Base-by-base conservation (phyloP, 352 stramenopile genomes). In the Pythium apleroticum region DNA sequence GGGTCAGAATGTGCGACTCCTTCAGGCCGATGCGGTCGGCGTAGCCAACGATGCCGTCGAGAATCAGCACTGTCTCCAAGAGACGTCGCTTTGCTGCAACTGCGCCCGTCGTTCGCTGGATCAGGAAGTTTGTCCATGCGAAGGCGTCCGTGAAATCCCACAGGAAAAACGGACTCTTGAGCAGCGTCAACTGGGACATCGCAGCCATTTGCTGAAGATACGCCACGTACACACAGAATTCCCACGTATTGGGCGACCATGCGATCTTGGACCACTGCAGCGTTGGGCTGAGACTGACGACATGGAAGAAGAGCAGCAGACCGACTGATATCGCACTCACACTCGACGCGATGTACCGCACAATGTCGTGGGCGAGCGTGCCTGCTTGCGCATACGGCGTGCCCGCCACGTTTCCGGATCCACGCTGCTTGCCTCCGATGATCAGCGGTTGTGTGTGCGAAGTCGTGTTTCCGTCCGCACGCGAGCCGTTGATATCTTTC, bases 241-340 rank as follows among this genome's bases (percentile, higher is more conserved):
- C 84, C 84, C 84, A 92, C 19, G 81, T 84, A 60, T 93, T 93
- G 2, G 84, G 84, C 31, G 80, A 84, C 81, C 78, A 90, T 19
- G 74, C 50, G 6, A 75, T 27, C 24, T 74, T 77, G 0, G 72
- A 71, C 77, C 78, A 90, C 28, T 77, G 54, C 4, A 88, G 48
- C 28, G 73, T 74, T 14, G 66, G 57, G 7, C 41, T 49, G n/a
- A 49, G 41, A 30, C 77, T 82, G 2, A 82, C 63, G 55, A 81
- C 86, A 57, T 88, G 80, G 66, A 89, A 86, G 54, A 83, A 84
- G 4, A 85, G 46, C 39, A 90, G 52, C 20, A 90, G 59, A 11
- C 71, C 73, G 35, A 87, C 73, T 5, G 78, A 85, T 19, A 86
- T 76, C n/a, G 77, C 79, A 31, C 76, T 77, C 28, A 86, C 79